Evolutionary conservation across 352 stramenopile genomes (phyloP), one percentile per base, ranked within the genome.

Genomic region (Elongisporangium senticosum): DNA sequence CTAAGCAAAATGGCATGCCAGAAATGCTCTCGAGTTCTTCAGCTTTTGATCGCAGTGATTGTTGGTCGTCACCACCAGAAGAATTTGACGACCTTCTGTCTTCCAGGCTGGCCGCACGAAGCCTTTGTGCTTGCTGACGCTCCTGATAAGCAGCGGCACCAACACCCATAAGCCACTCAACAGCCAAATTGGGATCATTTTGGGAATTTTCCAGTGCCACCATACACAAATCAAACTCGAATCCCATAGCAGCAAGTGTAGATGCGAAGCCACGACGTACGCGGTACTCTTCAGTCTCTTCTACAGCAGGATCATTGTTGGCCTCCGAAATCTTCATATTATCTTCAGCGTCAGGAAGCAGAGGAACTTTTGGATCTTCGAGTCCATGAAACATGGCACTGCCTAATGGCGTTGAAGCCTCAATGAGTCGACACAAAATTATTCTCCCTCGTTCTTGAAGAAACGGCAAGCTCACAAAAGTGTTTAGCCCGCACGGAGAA

Each of bases 141-240:
- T 91, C 82, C 58, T 90, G 82, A 49, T 92, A 94, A 1, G 75
- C 80, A 22, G 73, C 69, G 20, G 84, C 82, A n/a, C 75, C 77
- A 49, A 71, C 69, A 5, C 86, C 81, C 83, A 93, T 96, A 19
- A 96, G 65, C 86, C 86, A 96, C 61, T 96, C 86, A 4, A 93
- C 85, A 3, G 86, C 86, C 19, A 85, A 53, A 53, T 94, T 96
- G 2, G 85, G 86, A 28, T 96, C 86, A 62, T 96, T 86, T 8
- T 81, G 72, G 11, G 83, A 86, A 39, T 91, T 73, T 50, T 94
- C 84, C 5, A 96, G 64, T 11, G 86, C 86, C 21, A 75, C 68
- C 82, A 96, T 90, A 54, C 86, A 96, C 17, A 96, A 66, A 6
- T 94, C 86, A 63, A 96, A 93, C 55, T 93, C 86, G 37, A 96